A percentile compares a stretch with the other conserved stretches of the same genome.
Evolutionary conservation across 306 rosid species (phyloP).

Genomic region (Acmispon strigosus): DNA sequence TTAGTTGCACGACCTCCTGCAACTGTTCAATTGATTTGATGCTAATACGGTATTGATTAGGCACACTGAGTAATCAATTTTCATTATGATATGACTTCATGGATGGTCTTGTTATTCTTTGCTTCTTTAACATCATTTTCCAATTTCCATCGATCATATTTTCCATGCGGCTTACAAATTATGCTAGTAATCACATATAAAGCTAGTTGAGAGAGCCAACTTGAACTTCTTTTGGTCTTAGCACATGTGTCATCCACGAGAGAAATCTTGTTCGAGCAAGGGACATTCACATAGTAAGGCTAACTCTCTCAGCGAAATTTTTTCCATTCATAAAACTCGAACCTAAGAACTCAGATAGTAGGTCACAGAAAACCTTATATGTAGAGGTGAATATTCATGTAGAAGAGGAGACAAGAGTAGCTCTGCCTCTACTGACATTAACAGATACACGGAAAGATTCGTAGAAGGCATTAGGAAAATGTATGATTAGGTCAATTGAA

Average conservation of each 20-base stretch:
- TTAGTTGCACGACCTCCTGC: not conserved
- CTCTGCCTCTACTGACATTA: conserved; percentile 1
- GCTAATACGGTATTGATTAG: not conserved
- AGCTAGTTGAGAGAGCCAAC: too few relatives aligned
- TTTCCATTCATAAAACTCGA: too few relatives aligned
- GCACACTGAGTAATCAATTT: not conserved
- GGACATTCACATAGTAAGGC: too few relatives aligned
- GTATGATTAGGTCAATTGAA: conserved; percentile 16
- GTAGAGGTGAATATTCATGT: not conserved
- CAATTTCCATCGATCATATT: not conserved
- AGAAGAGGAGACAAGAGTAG: not conserved
- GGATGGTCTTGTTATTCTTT: not conserved
- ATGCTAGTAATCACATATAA: not conserved
- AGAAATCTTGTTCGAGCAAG: too few relatives aligned
- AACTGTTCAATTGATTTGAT: conserved; percentile 12
- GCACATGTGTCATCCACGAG: too few relatives aligned
- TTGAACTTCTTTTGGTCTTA: too few relatives aligned
- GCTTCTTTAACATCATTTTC: not conserved
- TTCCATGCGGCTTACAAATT: not conserved
- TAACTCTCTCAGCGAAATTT: too few relatives aligned
- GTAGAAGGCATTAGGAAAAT: conserved; percentile 16
- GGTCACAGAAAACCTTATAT: too few relatives aligned
- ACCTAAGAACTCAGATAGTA: too few relatives aligned
- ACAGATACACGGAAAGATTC: conserved; percentile 20
- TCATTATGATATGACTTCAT: not conserved